These are phyloP conservation scores for Leccinum obscurum DNA, from an alignment of 768 basidiomycete species.

Conservation along the genomic window DNA sequence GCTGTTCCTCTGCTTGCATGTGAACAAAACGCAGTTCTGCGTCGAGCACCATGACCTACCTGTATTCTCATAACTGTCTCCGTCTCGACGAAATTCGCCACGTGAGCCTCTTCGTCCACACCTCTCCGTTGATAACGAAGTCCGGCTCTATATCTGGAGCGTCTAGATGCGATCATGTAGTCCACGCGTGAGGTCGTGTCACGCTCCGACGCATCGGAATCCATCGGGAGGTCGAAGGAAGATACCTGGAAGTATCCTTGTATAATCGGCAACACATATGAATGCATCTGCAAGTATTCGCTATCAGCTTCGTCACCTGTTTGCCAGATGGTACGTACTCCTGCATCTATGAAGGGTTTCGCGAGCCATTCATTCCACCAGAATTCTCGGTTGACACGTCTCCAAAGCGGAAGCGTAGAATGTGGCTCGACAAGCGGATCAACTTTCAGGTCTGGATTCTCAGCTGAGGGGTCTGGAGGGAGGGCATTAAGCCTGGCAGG, in stretches of 20 bases:
- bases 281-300: constrained; percentile 56
- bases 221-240: constrained; percentile 58
- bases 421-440: constrained; percentile 70
- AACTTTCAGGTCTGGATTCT: constrained; percentile 37
- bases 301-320: not conserved
- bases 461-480: constrained; percentile 34
- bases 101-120: constrained; percentile 88
- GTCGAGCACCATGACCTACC: constrained; percentile 41
- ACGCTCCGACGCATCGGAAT: constrained; percentile 37
- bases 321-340: constrained; percentile 48
- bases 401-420: constrained; percentile 83
- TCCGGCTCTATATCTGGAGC: constrained; percentile 88
- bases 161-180: constrained; percentile 80
- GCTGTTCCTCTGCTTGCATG: constrained; percentile 60
- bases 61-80: constrained; percentile 85
- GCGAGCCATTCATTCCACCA: constrained; percentile 96
- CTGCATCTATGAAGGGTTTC: constrained; percentile 83
- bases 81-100: constrained; percentile 96
- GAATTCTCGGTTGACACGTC: constrained; percentile 84
- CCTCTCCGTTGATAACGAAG: constrained; percentile 94
- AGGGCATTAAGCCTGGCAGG: constrained; percentile 59
- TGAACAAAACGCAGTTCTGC: not conserved
- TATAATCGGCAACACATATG: constrained; percentile 87
- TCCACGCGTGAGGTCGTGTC: constrained; percentile 51
- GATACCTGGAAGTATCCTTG: constrained; percentile 89